Evolutionary conservation across 2,329 filamentous ascomycete species (phyloP), one percentile per base, ranked within the genome.

Genomic region (Colletotrichum tabaci): DNA sequence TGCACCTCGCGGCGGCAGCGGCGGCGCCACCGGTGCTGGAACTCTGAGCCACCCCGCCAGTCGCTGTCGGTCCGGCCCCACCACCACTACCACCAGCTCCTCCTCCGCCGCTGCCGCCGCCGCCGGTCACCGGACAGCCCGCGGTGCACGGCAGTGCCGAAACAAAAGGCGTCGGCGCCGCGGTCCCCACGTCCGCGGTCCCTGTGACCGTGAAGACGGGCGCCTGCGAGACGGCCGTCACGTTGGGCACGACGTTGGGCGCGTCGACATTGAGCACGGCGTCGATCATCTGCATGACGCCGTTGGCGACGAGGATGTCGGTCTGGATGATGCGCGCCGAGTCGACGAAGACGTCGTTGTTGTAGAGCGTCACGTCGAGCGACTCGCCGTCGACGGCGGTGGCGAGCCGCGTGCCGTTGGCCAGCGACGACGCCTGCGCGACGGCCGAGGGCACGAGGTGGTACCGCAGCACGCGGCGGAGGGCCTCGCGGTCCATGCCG

Each of bases 251-350:
- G 18, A 49, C 61, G 23, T 61, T 57, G 12, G 47, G 60, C 1
- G 65, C 62, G n/a, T 73, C 56, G 40, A 69, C 71, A 75, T 85
- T 87, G 30, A 88, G 80, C 10, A 87, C 84, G 66, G 82, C 83
- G 77, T 91, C 88, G 60, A 90, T 83, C 47, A 90, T 81, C 77
- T 91, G 89, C 13, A 90, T 78, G 49, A 90, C 87, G 53, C 89
- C 89, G 76, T 90, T 90, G 71, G 86, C 84, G 53, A 89, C 79
- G n/a, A 91, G 80, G 46, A 89, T 83, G 74, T 90, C 86, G 0
- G 85, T 81, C 72, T 83, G 80, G 26, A 87, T 79, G 40, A 91
- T 80, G 74, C 85, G 83, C 8, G 87, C 87, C 26, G 84, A 82
- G 80, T 89, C 87, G 75, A 88, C 79, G 73, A 82, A 88, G 76